A percentile compares a stretch with the other conserved stretches of the same genome.
Conservation (phyloP, 2,329 filamentous ascomycete species). For the Penicillium sp. region DNA sequence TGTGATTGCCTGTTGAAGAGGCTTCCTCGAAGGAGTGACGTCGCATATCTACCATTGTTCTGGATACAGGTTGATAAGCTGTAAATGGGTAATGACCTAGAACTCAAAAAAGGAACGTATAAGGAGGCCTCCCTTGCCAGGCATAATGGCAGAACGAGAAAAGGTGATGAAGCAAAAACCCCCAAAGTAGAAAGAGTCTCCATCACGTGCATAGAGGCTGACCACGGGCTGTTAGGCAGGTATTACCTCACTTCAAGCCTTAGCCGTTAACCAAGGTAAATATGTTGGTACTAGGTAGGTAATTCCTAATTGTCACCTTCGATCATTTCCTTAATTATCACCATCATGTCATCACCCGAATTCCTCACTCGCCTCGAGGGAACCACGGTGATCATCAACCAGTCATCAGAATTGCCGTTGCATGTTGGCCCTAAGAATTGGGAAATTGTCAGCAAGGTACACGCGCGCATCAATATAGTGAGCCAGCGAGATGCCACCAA, state of each 20-base stretch:
- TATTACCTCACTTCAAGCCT: too few relatives aligned
- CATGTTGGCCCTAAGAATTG: neutral
- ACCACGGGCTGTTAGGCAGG: neutral
- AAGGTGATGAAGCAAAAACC: constrained; percentile 1
- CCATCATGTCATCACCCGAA: neutral
- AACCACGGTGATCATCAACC: neutral
- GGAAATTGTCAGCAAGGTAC: neutral
- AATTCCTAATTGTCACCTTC: neutral
- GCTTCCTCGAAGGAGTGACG: constrained; percentile 29
- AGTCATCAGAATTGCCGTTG: neutral
- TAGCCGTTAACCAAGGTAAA: too few relatives aligned
- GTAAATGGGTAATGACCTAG: neutral
- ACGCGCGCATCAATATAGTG: neutral
- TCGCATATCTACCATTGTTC: constrained; percentile 27
- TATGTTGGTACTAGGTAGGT: too few relatives aligned
- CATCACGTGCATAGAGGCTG: constrained; percentile 10
- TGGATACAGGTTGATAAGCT: constrained; percentile 5
- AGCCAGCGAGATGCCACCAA: neutral
- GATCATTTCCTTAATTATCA: neutral
- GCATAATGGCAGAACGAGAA: constrained; percentile 1
- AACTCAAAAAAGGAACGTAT: constrained; percentile 21
- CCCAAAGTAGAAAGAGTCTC: constrained; percentile 7
- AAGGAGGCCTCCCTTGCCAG: constrained; percentile 1
- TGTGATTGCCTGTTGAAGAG: constrained; percentile 14
- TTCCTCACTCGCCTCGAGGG: neutral